These are phyloP conservation scores for Neurospora discreta DNA, from an alignment of 495 filamentous ascomycete species.

Conservation along the genomic window DNA sequence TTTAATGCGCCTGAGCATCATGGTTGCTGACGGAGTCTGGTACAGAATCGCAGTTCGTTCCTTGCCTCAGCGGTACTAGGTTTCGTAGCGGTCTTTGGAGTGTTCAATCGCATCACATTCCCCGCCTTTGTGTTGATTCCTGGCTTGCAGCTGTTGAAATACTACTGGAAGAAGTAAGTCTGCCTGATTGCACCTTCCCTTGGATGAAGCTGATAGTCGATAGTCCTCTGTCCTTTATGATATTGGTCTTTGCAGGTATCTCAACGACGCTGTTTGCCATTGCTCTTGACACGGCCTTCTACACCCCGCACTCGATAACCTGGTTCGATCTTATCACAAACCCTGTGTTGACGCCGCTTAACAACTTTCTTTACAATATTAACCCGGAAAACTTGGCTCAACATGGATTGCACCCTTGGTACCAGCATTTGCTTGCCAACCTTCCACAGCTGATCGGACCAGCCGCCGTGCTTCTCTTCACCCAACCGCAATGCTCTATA, in stretches of 20 bases:
- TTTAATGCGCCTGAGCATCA: background rate
- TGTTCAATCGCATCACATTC: slow-evolving; percentile 95
- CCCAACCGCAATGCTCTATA: slow-evolving; percentile 43
- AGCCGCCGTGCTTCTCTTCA: slow-evolving; percentile 57
- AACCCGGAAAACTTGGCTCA: slow-evolving; percentile 64
- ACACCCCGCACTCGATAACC: slow-evolving; percentile 45
- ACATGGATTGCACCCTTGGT: slow-evolving; percentile 86
- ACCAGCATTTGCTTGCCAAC: slow-evolving; percentile 80
- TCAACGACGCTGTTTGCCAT: slow-evolving; percentile 61
- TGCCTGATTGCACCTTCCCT: background rate
- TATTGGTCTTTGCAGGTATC: slow-evolving; percentile 47
- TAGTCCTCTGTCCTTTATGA: slow-evolving; percentile 59
- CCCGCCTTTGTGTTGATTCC: slow-evolving; percentile 83
- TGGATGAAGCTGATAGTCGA: slow-evolving; percentile 13
- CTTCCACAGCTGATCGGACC: slow-evolving; percentile 88
- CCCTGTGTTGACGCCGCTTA: slow-evolving; percentile 77
- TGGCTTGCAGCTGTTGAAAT: slow-evolving; percentile 66
- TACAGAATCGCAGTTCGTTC: slow-evolving; percentile 58
- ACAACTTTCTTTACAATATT: slow-evolving; percentile 85
- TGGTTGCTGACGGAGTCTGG: slow-evolving; percentile 6
- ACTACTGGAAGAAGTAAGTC: slow-evolving; percentile 69
- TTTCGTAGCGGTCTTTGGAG: slow-evolving; percentile 68
- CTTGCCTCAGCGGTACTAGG: slow-evolving; percentile 67
- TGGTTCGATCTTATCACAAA: slow-evolving; percentile 42
- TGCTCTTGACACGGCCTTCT: slow-evolving; percentile 73